Base-by-base conservation (phyloP, 805 yeast genomes). In the Torulaspora delbrueckii region DNA sequence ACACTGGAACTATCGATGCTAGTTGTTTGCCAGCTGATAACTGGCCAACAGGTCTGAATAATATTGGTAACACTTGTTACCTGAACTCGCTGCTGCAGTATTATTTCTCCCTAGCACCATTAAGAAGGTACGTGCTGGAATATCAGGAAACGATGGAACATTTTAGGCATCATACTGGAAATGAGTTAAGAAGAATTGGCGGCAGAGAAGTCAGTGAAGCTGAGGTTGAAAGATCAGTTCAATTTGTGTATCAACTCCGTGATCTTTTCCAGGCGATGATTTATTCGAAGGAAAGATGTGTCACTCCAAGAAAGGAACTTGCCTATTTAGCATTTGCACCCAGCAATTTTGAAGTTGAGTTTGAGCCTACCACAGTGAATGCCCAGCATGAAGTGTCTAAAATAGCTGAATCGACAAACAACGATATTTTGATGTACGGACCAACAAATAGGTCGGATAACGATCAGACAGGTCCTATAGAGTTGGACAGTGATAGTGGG, bases 41-140 rank as follows among this genome's bases (percentile, higher is more conserved):
- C 40, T 82, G 91, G 78, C 99, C 99, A 0, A 86, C 88, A 3
- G 99, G 99, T 0, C 73, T 93, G 59, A 86, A 84, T 65, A 93
- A 93, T 61, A 90, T 89, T 51, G 99, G 99, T 19, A 93, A 93
- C 62, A 91, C 99, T 0, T 93, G 99, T 65, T 90, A 90, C 56
- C 71, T 93, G 63, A 91, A 93, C 62, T 91, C 98, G 0, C 71
- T 93, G 40, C 68, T 91, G 34, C 99, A 91, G 61, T 91, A 84
- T 59, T 91, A 88, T 63, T 93, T 89, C 68, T 84, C 88, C 5
- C 78, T 93, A 37, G 78, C 79, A 45, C 97, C 96, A 0, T 69
- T 93, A 32, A 74, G 97, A 47, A 78, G 83, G 2, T 74, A 76
- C 48, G 74, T 88, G 14, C 55, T 86, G 43, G 56, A 70, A 2